phyloP scores from a whole-genome alignment of 139 green algal species.

The Coelastrella sp. region DNA sequence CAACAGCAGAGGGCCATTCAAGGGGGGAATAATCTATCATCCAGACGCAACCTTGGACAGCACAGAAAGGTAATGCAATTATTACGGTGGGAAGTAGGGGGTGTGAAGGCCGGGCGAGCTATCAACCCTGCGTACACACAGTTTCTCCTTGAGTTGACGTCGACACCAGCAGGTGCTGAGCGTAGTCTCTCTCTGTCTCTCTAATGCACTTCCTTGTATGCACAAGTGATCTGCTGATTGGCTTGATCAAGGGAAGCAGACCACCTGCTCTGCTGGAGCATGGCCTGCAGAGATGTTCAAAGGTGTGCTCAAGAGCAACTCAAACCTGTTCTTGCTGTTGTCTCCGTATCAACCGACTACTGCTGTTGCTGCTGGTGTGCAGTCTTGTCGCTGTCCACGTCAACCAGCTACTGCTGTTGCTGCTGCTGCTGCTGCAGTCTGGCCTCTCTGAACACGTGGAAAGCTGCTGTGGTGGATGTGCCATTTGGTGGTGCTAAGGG shows the following conservation, averaged over 20 bases:
- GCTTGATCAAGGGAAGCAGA: too few species aligned
- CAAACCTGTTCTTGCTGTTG: not conserved
- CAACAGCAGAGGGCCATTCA: conserved; percentile 91
- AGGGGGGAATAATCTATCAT: conserved; percentile 84
- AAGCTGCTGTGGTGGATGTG: conserved; percentile 96
- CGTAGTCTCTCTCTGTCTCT: too few species aligned
- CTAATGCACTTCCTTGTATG: too few species aligned
- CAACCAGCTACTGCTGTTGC: not conserved
- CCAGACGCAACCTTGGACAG: conserved; percentile 85
- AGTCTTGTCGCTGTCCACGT: too few species aligned
- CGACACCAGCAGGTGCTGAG: too few species aligned
- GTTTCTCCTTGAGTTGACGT: too few species aligned
- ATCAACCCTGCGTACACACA: too few species aligned
- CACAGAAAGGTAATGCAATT: conserved; percentile 62
- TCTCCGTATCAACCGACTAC: not conserved
- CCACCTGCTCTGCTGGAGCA: too few species aligned
- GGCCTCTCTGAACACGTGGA: conserved; percentile 96
- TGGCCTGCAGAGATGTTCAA: too few species aligned
- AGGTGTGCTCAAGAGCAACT: not conserved
- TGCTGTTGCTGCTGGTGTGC: not conserved
- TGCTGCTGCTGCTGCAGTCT: conserved; percentile 56
- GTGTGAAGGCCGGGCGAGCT: too few species aligned
- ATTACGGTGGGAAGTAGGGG: too few species aligned
- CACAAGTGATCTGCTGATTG: too few species aligned
- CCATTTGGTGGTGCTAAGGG: conserved; percentile 95